Base-by-base conservation (phyloP, 805 yeast species). In the Metschnikowia bowlesiae region DNA sequence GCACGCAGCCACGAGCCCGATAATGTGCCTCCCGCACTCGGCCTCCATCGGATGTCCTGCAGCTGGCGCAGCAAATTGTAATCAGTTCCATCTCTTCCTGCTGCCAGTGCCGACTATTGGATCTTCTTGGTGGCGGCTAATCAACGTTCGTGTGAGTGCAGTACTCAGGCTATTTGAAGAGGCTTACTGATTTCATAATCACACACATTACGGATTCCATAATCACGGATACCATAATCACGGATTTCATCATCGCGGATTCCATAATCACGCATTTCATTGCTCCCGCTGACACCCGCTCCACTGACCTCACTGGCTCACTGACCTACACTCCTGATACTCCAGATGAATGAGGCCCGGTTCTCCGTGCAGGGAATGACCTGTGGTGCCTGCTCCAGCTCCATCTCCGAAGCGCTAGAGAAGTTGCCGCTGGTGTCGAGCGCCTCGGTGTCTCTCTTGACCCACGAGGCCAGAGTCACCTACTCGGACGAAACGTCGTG, bases 401-500 rank as follows among this genome's bases (percentile, higher is more conserved):
- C 67, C 16, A 53, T 64, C 33, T 55, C 66, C 7, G 62, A 56
- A 10, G 59, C 62, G 1, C 50, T 64, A 2, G 53, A 54, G n/a
- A 35, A 37, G 9, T 14, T 58, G 4, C 49, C 54, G 1, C 53
- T 52, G 8, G 65, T 63, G 4, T 18, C 40, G 6, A 39, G 36
- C 8, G 62, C 56, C 11, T 47, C 60, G 3, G 67, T 64, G 6
- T 63, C 67, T 6, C 61, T 64, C 18, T 50, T 64, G 28, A 64
- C 67, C n/a, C 63, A 62, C 44, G 65, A 64, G 50, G 67, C 67
- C 10, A 60, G 61, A 37, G 61, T 63, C 28, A 22, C 14, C 7
- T 57, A 45, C 38, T 18, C 42, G 22, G 39, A 34, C 4, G 34
- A 47, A 4, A 30, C 46, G 29, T 28, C 45, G 3, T 48, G 55